Percentiles rank a stretch among this genome's conserved stretches.
Evolutionary conservation across 495 filamentous ascomycete species (phyloP).

Genomic region (Hypoxylon trugodes): DNA sequence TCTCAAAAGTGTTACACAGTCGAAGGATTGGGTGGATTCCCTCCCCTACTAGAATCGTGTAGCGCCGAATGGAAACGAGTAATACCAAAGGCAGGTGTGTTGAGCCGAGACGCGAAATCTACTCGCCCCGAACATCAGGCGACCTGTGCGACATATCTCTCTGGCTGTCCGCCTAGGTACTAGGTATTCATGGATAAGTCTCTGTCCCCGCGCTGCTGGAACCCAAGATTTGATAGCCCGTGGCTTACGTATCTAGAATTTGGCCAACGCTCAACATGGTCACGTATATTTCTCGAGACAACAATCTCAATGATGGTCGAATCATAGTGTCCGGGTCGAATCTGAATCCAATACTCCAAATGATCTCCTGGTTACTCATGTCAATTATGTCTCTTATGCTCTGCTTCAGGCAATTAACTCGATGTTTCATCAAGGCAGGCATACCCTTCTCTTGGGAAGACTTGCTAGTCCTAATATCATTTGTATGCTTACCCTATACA

Average conservation of each 20-base stretch:
- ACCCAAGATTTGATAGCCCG: neutral
- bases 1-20: neutral
- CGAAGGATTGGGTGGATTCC: neutral
- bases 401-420: slow-evolving; percentile 19
- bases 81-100: neutral
- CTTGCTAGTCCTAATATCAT: slow-evolving; percentile 7
- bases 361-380: slow-evolving; percentile 27
- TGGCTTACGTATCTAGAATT: neutral
- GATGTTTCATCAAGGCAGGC: slow-evolving; percentile 16
- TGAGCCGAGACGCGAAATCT: neutral
- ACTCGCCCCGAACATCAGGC: neutral
- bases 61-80: neutral
- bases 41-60: neutral
- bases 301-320: neutral
- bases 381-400: slow-evolving; percentile 18
- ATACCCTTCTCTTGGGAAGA: slow-evolving; percentile 13
- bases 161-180: too few species aligned
- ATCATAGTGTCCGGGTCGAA: slow-evolving; percentile 1
- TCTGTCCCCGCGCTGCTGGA: neutral
- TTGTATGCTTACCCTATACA: neutral
- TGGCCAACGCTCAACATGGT: neutral
- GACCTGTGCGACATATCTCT: neutral
- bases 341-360: slow-evolving; percentile 21
- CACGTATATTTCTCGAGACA: neutral
- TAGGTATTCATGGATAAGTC: neutral